phyloP scores from a whole-genome alignment of 441 rosid genomes.

The Biscutella laevigata region DNA sequence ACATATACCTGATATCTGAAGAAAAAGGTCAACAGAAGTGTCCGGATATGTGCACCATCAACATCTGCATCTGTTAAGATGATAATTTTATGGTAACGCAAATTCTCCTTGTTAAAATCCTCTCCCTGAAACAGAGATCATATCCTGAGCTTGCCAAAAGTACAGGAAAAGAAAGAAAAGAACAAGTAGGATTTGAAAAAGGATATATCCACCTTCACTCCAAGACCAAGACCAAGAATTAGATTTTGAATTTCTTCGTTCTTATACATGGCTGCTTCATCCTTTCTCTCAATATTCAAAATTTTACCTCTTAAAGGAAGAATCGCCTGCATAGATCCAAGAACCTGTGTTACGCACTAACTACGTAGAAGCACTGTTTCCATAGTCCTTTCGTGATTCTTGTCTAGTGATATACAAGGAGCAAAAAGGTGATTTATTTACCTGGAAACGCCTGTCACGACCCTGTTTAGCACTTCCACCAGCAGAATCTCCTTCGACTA shows the following conservation, averaged over 20 bases:
- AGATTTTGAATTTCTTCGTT: slow-evolving; percentile 94
- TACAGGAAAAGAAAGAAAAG: no score
- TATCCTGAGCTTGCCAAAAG: neutral
- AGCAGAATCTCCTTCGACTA: slow-evolving; percentile 98
- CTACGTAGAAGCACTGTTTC: neutral
- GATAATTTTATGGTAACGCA: slow-evolving; percentile 93
- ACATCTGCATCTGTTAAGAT: slow-evolving; percentile 97
- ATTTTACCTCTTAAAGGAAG: slow-evolving; percentile 96
- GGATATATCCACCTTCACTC: slow-evolving; percentile 59
- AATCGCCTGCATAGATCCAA: slow-evolving; percentile 58
- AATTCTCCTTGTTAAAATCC: slow-evolving; percentile 67
- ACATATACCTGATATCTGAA: slow-evolving; percentile 80
- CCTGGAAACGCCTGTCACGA: slow-evolving; percentile 97
- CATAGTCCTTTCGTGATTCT: neutral
- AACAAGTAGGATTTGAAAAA: neutral
- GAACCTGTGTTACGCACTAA: neutral
- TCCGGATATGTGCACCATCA: slow-evolving; percentile 96
- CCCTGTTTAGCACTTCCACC: slow-evolving; percentile 99
- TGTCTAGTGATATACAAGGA: neutral
- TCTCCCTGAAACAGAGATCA: slow-evolving; percentile 56
- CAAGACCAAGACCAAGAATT: slow-evolving; percentile 85
- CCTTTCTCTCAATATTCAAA: slow-evolving; percentile 83
- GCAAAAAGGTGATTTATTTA: slow-evolving; percentile 11
- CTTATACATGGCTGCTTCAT: slow-evolving; percentile 95
- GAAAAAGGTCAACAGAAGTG: slow-evolving; percentile 84